Percentiles rank a stretch among this genome's conserved stretches.
Conservation (phyloP, 2,329 filamentous ascomycete genomes). For the Coniochaeta sp. region DNA sequence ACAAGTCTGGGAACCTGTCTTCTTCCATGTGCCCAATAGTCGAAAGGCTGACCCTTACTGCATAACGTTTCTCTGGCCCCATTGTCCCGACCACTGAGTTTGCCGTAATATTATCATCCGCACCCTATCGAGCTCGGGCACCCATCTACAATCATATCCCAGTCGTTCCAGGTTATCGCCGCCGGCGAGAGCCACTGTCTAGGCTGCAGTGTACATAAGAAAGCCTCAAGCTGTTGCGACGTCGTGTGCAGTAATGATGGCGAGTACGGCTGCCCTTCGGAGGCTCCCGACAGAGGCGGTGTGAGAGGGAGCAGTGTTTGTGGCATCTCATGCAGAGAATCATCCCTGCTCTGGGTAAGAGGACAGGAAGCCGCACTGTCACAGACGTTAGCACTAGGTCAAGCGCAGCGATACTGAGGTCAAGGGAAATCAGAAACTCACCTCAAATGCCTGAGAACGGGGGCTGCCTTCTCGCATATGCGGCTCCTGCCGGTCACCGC, state of each 20-base stretch:
- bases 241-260: background rate
- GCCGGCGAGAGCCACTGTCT: constrained; percentile 1
- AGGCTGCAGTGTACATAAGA: background rate
- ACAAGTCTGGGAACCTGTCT: too few species aligned
- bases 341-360: background rate
- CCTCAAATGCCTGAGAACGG: background rate
- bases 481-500: background rate
- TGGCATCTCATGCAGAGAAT: background rate
- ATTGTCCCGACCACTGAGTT: too few species aligned
- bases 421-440: background rate
- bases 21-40: too few species aligned
- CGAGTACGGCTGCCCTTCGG: background rate
- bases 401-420: background rate
- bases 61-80: too few species aligned
- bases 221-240: constrained; percentile 1
- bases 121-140: background rate
- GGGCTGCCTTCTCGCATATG: constrained; percentile 1
- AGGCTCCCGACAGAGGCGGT: background rate
- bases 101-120: background rate
- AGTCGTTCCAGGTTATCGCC: constrained; percentile 1
- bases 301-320: background rate
- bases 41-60: too few species aligned
- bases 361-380: background rate
- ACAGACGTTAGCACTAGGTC: background rate
- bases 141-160: background rate